phyloP scores from a whole-genome alignment of 495 filamentous ascomycete species.

The Staphylotrichum longicolle region DNA sequence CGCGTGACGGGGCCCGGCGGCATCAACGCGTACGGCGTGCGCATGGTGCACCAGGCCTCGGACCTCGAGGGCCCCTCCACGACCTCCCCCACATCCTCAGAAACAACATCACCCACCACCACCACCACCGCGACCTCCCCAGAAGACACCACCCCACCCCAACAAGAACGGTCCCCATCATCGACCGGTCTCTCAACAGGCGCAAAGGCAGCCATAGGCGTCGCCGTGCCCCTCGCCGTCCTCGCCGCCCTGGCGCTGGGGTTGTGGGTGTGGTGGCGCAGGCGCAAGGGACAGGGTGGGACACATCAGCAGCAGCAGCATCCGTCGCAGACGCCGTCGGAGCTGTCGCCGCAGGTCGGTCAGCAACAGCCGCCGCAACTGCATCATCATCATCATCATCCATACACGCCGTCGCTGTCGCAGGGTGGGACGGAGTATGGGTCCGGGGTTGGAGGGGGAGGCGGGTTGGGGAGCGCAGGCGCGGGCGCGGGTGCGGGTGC shows the following conservation, averaged over 20 bases:
- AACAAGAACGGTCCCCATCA: neutral
- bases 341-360: neutral
- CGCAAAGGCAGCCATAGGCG: constrained; percentile 3
- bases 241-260: neutral
- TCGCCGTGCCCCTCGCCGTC: constrained; percentile 9
- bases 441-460: too few species aligned
- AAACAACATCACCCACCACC: neutral
- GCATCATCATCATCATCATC: neutral
- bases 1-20: neutral
- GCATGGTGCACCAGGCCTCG: constrained; percentile 13
- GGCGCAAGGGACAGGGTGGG: neutral
- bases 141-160: neutral
- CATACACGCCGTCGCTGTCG: too few species aligned
- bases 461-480: too few species aligned
- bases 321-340: neutral
- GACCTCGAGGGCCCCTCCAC: neutral
- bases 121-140: neutral
- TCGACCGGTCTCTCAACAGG: neutral
- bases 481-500: too few species aligned
- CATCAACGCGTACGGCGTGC: constrained; percentile 15
- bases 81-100: neutral
- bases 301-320: neutral
- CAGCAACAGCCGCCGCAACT: neutral
- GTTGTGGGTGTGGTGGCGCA: neutral
- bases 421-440: too few species aligned